phyloP scores from a whole-genome alignment of 2,329 filamentous ascomycete species.

The Epichloe hybrida region DNA sequence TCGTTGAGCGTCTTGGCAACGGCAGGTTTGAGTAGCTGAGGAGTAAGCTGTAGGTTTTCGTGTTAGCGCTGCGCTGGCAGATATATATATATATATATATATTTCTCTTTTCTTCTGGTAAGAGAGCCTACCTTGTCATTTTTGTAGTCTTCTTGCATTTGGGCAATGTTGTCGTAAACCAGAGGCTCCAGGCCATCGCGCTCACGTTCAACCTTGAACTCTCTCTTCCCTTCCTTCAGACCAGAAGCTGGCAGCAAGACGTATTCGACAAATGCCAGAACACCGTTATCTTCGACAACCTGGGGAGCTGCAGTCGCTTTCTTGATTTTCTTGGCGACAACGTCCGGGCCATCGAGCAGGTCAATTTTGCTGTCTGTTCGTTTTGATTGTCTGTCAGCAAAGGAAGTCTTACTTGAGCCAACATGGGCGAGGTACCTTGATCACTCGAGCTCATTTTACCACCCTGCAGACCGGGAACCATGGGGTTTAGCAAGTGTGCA shows the following conservation, averaged over 20 bases:
- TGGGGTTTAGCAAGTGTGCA: constrained; percentile 43
- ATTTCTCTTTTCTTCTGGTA: background rate
- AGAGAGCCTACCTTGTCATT: constrained; percentile 52
- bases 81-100: accelerated
- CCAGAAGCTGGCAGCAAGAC: constrained; percentile 67
- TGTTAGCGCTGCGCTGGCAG: background rate
- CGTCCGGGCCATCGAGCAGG: constrained; percentile 65
- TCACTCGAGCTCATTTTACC: constrained; percentile 80
- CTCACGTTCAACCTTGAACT: constrained; percentile 55
- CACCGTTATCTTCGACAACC: constrained; percentile 70
- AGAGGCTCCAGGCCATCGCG: constrained; percentile 57
- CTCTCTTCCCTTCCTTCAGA: constrained; percentile 40
- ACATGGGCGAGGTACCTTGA: constrained; percentile 31
- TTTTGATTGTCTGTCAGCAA: background rate
- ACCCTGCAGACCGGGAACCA: constrained; percentile 76
- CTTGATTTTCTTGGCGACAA: constrained; percentile 67
- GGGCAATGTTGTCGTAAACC: constrained; percentile 61
- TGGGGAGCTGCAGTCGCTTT: constrained; percentile 72
- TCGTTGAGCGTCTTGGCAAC: constrained; percentile 59
- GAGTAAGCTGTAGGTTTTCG: constrained; percentile 42
- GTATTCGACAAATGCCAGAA: constrained; percentile 75
- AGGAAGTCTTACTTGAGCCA: background rate
- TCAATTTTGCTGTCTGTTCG: constrained; percentile 73
- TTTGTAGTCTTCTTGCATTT: constrained; percentile 67
- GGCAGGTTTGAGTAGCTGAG: constrained; percentile 78